Conservation (phyloP, 1,284 basidiomycete species). For the Ganoderma boninense region DNA sequence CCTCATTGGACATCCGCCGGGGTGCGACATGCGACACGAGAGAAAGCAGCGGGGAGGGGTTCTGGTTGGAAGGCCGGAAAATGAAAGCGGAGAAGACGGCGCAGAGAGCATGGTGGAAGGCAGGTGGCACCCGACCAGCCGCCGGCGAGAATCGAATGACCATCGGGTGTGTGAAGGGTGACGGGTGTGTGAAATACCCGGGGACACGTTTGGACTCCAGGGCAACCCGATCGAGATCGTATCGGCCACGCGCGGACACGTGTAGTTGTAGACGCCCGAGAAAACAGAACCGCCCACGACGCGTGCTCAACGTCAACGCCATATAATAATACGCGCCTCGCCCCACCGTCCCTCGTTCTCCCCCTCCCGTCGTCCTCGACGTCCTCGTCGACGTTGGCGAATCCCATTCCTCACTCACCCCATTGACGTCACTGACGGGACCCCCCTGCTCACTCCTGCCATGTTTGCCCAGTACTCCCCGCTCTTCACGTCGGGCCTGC, state of each 20-base stretch:
- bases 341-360: constrained; percentile 5
- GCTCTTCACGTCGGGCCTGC: constrained; percentile 68
- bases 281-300: constrained; percentile 3
- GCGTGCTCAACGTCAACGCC: constrained; percentile 1
- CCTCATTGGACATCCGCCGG: too few relatives aligned
- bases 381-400: constrained; percentile 16
- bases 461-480: constrained; percentile 56
- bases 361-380: constrained; percentile 20
- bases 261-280: constrained; percentile 7
- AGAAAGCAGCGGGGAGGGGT: background rate
- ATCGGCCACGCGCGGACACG: constrained; percentile 21
- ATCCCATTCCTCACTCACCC: background rate
- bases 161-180: constrained; percentile 26
- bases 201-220: constrained; percentile 17
- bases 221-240: constrained; percentile 22
- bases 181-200: constrained; percentile 24
- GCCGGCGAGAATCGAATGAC: constrained; percentile 9
- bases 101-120: background rate
- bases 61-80: constrained; percentile 1
- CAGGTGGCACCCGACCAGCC: constrained; percentile 2
- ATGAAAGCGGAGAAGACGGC: background rate
- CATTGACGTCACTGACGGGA: background rate
- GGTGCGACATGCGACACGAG: background rate
- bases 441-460: background rate
- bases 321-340: constrained; percentile 25